Base-by-base conservation (phyloP, 768 basidiomycete species). In the Psilocybe subaeruginosa region DNA sequence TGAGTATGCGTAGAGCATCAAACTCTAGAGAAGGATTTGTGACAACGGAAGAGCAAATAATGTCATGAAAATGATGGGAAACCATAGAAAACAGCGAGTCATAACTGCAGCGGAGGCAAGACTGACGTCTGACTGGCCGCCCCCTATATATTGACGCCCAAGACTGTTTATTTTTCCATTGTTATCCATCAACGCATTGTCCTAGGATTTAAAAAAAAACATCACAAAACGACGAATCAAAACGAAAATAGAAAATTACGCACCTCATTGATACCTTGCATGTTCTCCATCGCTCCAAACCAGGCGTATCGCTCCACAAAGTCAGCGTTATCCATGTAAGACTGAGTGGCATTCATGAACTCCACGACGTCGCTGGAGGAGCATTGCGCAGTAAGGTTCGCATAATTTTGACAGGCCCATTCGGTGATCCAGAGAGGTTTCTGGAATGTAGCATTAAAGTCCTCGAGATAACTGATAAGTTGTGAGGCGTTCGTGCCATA, bases 381-480 rank as follows among this genome's bases (percentile, higher is more conserved):
- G 59, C 85, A 86, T 66, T 86, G 84, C 6, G 66, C 69, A 27
- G 71, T 63, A 2, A 66, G 54, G 49, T 80, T 66, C 61, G 77
- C 78, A 72, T 75, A 83, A 60, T 84, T 82, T 70, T 84, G 82
- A 64, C 83, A 84, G 0, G 82, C 81, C 82, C 83, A 86, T 66
- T 87, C 86, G 0, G 86, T 87, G 0, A 87, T 79, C 85, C 85
- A 87, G 14, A 87, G 69, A 3, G 84, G 80, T 37, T 72, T 72
- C 55, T 84, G 73, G 70, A 85, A 87, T 4, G 82, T 81, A 8
- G 76, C 57, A 65, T 85, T 77, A 64, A 80, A 85, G 68, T 85
- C 81, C 52, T 76, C 69, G 23, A 85, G 64, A 68, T 85, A 82
- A 14, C 74, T 69, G 46, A 78, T 76, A 63, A 87, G 85, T 8